phyloP scores from a whole-genome alignment of 2,329 filamentous ascomycete species.

The Graphilbum ipis-grandicollis region DNA sequence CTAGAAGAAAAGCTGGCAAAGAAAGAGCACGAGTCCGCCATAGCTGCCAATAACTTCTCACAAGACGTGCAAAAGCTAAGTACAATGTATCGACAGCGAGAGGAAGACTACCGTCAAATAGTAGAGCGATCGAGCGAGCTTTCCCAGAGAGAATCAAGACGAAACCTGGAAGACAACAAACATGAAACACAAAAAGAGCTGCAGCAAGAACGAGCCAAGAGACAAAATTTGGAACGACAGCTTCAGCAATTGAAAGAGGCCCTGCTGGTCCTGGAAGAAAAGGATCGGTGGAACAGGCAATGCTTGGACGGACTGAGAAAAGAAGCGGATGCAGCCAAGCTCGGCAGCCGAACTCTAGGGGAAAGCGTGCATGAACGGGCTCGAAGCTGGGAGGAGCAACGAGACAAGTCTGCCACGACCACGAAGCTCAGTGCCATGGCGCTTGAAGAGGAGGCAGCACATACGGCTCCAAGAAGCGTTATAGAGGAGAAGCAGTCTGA shows the following conservation, averaged over 20 bases:
- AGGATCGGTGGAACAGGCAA: not conserved
- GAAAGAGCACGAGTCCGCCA: not conserved
- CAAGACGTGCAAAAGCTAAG: constrained; percentile 1
- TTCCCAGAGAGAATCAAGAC: constrained; percentile 2
- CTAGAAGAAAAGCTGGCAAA: constrained; percentile 5
- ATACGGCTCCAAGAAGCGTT: too few species aligned
- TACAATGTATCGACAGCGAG: constrained; percentile 1
- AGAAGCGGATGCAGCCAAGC: constrained; percentile 2
- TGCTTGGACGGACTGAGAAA: constrained; percentile 1
- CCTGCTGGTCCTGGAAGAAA: constrained; percentile 5
- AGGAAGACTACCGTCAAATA: constrained; percentile 4
- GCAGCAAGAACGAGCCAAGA: constrained; percentile 5
- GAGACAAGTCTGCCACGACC: too few species aligned
- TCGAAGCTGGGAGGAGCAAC: not conserved
- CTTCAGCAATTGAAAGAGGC: constrained; percentile 5
- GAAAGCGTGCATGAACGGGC: too few species aligned
- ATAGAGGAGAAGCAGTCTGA: too few species aligned
- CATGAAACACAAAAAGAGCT: constrained; percentile 3
- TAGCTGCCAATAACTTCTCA: constrained; percentile 1
- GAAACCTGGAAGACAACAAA: constrained; percentile 3
- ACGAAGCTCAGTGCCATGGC: too few species aligned
- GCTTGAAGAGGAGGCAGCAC: too few species aligned
- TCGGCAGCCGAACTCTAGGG: not conserved
- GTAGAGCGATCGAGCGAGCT: constrained; percentile 2
- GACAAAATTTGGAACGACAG: constrained; percentile 6